Conservation (phyloP, 2,329 filamentous ascomycete genomes). For the Macrophomina tecta region DNA sequence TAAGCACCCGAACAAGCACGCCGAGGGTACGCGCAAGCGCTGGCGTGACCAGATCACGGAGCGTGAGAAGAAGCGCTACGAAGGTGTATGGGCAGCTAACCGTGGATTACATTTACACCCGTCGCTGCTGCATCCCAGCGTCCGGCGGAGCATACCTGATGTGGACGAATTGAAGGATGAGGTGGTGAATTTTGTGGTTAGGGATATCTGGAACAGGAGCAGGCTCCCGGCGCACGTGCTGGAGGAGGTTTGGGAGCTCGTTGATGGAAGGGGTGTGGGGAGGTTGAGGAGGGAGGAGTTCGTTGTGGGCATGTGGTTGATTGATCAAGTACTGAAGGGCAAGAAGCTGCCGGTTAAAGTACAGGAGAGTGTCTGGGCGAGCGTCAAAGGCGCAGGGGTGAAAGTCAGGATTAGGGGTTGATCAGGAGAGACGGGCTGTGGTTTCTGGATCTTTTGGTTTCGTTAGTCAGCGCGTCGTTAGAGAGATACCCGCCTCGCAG, state of each 20-base stretch:
- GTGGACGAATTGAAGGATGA: slow-evolving; percentile 36
- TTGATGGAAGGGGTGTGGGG: slow-evolving; percentile 64
- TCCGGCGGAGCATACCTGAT: neutral
- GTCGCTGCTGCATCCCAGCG: slow-evolving; percentile 18
- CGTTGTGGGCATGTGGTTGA: slow-evolving; percentile 81
- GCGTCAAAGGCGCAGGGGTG: slow-evolving; percentile 58
- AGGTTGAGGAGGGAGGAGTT: slow-evolving; percentile 73
- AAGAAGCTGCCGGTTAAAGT: slow-evolving; percentile 76
- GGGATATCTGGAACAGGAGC: slow-evolving; percentile 77
- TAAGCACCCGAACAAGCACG: slow-evolving; percentile 72
- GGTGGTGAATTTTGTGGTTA: slow-evolving; percentile 71
- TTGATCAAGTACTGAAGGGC: slow-evolving; percentile 80
- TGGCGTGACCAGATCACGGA: slow-evolving; percentile 79
- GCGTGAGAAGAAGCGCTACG: slow-evolving; percentile 78
- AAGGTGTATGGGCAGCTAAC: slow-evolving; percentile 85
- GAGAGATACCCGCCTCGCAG: neutral
- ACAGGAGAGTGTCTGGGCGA: slow-evolving; percentile 76
- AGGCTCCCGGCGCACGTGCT: slow-evolving; percentile 71
- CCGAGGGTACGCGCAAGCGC: slow-evolving; percentile 75
- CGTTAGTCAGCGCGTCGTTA: neutral
- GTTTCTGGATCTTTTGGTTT: neutral
- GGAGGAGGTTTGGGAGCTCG: slow-evolving; percentile 77
- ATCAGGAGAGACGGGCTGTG: neutral
- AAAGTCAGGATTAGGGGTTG: slow-evolving; percentile 35
- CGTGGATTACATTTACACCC: slow-evolving; percentile 58